Evolutionary conservation across 2,329 filamentous ascomycete genomes (phyloP), one percentile per base, ranked within the genome.

Genomic region (Pseudogymnoascus sp.): DNA sequence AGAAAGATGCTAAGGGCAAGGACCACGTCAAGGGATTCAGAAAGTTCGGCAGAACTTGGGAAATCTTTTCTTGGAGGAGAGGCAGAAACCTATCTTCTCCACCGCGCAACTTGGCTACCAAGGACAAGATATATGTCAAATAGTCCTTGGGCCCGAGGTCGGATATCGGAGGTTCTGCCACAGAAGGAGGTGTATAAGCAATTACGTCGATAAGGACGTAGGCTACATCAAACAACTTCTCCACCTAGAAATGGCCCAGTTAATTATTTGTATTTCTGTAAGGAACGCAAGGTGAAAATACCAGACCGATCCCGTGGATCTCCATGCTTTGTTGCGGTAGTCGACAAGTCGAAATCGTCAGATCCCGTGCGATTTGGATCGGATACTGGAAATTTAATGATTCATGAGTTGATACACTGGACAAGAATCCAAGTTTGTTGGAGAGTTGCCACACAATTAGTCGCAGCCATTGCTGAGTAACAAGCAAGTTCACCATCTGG

Each of bases 401-500:
- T 66, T 80, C 80, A 64, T 88, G 82, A 5, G 78, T 74, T 0
- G 85, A 79, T 2, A 79, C 79, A 34, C 82, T 84, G 34, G 84
- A 86, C 18, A 89, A 77, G 23, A 85, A 81, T 3, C 85, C 84
- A 68, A 88, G 85, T 18, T 83, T 82, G 68, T 88, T 87, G 2
- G 86, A 86, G 1, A 87, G 80, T 68, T 89, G 87, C 87, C 87
- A 90, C n/a, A 89, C 83, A 75, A 89, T 87, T 1, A 86, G 83
- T 16, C 84, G 79, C 4, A 90, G 77, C 87, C 87, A 90, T 69
- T 88, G 86, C 71, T 90, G 87, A 1, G 86, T 89, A 62, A 87
- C 82, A 47, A 87, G 78, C 16, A 90, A 79, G 68, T 90, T 86
- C 5, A 88, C 85, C 62, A 86, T 87, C 68, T 90, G 87, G 18